Percentiles rank a stretch among this genome's conserved stretches.
Evolutionary conservation across 306 rosid genomes (phyloP).

Genomic region (Lablab purpureus): DNA sequence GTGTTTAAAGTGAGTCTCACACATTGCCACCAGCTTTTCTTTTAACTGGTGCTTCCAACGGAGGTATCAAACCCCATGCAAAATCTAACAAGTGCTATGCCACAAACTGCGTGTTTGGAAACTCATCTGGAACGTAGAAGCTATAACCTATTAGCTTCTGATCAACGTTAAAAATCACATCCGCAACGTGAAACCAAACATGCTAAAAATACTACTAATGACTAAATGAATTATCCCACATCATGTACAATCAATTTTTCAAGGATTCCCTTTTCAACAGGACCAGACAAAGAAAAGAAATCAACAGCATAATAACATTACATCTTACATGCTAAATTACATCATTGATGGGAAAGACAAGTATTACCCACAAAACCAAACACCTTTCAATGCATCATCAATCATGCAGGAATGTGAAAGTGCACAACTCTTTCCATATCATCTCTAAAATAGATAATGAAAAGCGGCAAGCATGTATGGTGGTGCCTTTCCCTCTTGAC

Average conservation of each 20-base stretch:
- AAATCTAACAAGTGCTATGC: conserved; percentile 53
- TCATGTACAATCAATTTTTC: conserved; percentile 76
- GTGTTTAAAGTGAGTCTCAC: conserved; percentile 16
- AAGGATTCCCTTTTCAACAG: conserved; percentile 55
- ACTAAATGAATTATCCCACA: conserved; percentile 85
- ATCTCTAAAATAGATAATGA: conserved; percentile 52
- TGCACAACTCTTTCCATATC: conserved; percentile 58
- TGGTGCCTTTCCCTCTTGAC: conserved; percentile 46
- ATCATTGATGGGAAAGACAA: conserved; percentile 56
- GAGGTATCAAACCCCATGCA: conserved; percentile 38
- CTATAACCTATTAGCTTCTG: neutral
- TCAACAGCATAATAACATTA: conserved; percentile 63
- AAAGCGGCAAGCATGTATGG: conserved; percentile 50
- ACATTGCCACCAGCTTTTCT: conserved; percentile 38
- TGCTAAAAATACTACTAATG: conserved; percentile 56
- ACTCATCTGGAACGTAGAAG: neutral
- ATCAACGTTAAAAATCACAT: neutral
- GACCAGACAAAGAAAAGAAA: conserved; percentile 52
- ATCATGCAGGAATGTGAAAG: conserved; percentile 53
- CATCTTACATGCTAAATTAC: conserved; percentile 67
- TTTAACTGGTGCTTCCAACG: conserved; percentile 33
- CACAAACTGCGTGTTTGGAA: conserved; percentile 36
- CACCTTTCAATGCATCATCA: conserved; percentile 58
- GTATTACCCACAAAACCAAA: conserved; percentile 59
- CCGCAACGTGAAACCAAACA: neutral